Percentiles rank a stretch among this genome's conserved stretches.
Conservation (phyloP, 2,329 filamentous ascomycete species). For the Myotisia sp. region DNA sequence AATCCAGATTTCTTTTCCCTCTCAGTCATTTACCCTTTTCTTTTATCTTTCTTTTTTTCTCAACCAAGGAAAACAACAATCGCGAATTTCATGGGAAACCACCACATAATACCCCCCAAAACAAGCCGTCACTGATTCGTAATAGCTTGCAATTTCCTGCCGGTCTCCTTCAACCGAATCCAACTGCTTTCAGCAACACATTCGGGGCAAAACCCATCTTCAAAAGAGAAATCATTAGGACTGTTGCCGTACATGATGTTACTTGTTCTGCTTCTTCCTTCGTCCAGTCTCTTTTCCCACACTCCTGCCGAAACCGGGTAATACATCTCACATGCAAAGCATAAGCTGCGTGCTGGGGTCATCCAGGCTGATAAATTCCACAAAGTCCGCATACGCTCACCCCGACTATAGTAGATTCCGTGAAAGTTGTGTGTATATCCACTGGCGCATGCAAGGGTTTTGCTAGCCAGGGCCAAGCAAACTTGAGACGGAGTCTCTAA, state of each 20-base stretch:
- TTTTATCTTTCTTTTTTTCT: not conserved
- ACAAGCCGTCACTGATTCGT: too few species aligned
- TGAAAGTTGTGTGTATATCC: not conserved
- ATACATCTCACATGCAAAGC: slow-evolving; percentile 9
- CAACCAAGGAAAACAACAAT: too few species aligned
- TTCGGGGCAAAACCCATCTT: slow-evolving; percentile 9
- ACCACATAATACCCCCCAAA: too few species aligned
- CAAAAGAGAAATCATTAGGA: slow-evolving; percentile 8
- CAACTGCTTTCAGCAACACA: slow-evolving; percentile 8
- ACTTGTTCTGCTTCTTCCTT: slow-evolving; percentile 4
- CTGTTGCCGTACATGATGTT: slow-evolving; percentile 9
- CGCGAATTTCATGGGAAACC: too few species aligned
- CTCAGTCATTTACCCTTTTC: not conserved
- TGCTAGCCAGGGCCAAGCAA: slow-evolving; percentile 9
- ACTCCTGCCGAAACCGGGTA: slow-evolving; percentile 5
- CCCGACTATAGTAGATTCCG: slow-evolving; percentile 6
- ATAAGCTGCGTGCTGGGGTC: slow-evolving; percentile 4
- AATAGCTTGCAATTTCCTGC: slow-evolving; percentile 5
- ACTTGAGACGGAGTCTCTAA: slow-evolving; percentile 7
- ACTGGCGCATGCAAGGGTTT: slow-evolving; percentile 6
- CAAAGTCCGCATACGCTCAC: slow-evolving; percentile 7
- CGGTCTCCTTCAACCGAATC: slow-evolving; percentile 4
- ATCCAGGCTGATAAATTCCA: slow-evolving; percentile 9
- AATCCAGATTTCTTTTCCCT: not conserved
- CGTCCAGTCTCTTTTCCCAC: slow-evolving; percentile 7